Percentiles rank a stretch among this genome's conserved stretches.
phyloP scores from a whole-genome alignment of 2,329 filamentous ascomycete species.

The Septoria linicola region DNA sequence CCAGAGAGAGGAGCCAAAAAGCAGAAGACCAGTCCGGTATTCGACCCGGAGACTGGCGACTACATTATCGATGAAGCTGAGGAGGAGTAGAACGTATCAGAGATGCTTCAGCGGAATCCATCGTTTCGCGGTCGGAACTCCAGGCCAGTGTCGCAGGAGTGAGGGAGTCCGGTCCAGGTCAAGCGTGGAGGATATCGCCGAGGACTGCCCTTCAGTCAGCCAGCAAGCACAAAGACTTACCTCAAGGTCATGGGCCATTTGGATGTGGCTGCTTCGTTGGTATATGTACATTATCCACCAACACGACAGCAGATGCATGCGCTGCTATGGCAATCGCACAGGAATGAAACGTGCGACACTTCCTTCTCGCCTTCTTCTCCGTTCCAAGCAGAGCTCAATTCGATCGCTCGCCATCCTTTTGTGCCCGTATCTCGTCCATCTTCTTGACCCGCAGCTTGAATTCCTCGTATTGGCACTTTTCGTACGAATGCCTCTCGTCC shows the following conservation, averaged over 20 bases:
- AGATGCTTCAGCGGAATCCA: no score
- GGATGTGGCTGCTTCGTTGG: slow-evolving; percentile 5
- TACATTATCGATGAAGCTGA: background rate
- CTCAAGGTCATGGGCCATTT: background rate
- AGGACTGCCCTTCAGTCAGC: background rate
- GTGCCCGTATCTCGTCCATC: slow-evolving; percentile 92
- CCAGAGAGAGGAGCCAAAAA: slow-evolving; percentile 8
- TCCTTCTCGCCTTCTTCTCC: background rate
- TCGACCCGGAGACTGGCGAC: background rate
- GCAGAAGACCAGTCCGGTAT: slow-evolving; percentile 2
- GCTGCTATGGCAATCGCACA: no score
- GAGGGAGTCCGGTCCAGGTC: no score
- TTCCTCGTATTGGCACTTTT: slow-evolving; percentile 98
- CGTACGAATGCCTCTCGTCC: slow-evolving; percentile 96
- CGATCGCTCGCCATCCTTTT: slow-evolving; percentile 80
- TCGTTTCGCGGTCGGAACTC: no score
- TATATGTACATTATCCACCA: slow-evolving; percentile 28
- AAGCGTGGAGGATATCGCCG: background rate
- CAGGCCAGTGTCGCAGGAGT: no score
- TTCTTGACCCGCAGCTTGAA: slow-evolving; percentile 98
- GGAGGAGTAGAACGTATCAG: background rate
- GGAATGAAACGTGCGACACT: no score
- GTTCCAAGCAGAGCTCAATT: slow-evolving; percentile 56
- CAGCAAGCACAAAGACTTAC: no score
- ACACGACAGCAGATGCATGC: background rate